These are phyloP conservation scores for Thielaviopsis euricoi DNA, from an alignment of 2,329 filamentous ascomycete genomes.

Conservation along the genomic window DNA sequence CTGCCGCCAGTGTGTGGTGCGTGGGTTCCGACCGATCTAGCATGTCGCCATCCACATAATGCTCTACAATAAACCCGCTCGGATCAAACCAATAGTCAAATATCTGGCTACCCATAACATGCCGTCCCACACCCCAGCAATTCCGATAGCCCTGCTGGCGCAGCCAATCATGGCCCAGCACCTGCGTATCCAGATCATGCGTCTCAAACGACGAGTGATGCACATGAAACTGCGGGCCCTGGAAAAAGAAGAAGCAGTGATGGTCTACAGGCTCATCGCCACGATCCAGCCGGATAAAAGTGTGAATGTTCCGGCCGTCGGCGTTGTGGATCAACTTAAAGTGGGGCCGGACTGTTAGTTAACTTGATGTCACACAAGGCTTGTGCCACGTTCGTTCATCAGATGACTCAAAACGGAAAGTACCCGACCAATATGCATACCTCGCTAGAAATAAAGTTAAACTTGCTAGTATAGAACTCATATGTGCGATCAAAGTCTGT, in stretches of 20 bases:
- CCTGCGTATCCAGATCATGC: slow-evolving; percentile 54
- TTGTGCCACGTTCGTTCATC: too few relatives aligned
- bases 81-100: slow-evolving; percentile 40
- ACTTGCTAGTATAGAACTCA: slow-evolving; percentile 32
- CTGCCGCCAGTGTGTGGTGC: slow-evolving; percentile 23
- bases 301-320: slow-evolving; percentile 23
- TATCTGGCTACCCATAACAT: slow-evolving; percentile 53
- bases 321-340: slow-evolving; percentile 13
- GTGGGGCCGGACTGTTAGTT: too few relatives aligned
- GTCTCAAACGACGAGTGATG: slow-evolving; percentile 57
- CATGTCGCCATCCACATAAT: slow-evolving; percentile 55
- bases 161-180: slow-evolving; percentile 54
- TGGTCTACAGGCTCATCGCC: slow-evolving; percentile 31
- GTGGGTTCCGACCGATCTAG: slow-evolving; percentile 37
- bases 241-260: slow-evolving; percentile 34
- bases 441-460: slow-evolving; percentile 36
- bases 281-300: slow-evolving; percentile 29
- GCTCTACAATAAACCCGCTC: slow-evolving; percentile 46
- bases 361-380: too few relatives aligned
- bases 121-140: slow-evolving; percentile 56
- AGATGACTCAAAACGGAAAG: background rate
- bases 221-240: slow-evolving; percentile 33
- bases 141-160: slow-evolving; percentile 42
- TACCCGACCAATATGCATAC: slow-evolving; percentile 16
- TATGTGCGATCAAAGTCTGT: slow-evolving; percentile 31